These are phyloP conservation scores for Baorangia bicolor DNA, from an alignment of 768 basidiomycete genomes.

Conservation along the genomic window DNA sequence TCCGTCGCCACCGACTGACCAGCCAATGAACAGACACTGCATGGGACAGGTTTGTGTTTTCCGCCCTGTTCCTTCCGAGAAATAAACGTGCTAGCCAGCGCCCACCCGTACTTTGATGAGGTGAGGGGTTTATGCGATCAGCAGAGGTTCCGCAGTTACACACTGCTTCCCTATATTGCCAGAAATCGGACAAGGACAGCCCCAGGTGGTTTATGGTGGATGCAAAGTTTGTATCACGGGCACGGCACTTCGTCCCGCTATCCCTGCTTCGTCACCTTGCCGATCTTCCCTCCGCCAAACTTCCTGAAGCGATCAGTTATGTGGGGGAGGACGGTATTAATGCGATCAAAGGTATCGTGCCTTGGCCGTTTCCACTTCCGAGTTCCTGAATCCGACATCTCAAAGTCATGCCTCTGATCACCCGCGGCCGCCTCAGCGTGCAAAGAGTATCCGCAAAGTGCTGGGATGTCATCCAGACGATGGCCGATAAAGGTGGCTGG, in stretches of 20 bases:
- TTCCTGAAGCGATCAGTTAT: conserved; percentile 62
- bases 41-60: conserved; percentile 71
- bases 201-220: conserved; percentile 97
- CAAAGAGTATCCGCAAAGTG: conserved; percentile 71
- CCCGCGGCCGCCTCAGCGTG: conserved; percentile 81
- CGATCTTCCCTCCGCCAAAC: conserved; percentile 32
- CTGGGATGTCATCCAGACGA: conserved; percentile 55
- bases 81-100: conserved; percentile 31
- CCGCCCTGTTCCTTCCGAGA: not conserved
- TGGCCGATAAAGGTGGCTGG: conserved; percentile 82
- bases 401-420: conserved; percentile 76
- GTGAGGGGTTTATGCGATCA: conserved; percentile 38
- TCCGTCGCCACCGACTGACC: conserved; percentile 4
- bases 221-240: conserved; percentile 61
- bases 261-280: conserved; percentile 69
- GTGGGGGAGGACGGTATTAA: conserved; percentile 59
- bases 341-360: conserved; percentile 58
- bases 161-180: not conserved
- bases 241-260: conserved; percentile 74
- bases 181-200: conserved; percentile 76
- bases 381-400: conserved; percentile 12
- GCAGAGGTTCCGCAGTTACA: not conserved
- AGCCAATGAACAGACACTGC: conserved; percentile 64
- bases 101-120: conserved; percentile 79
- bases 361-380: not conserved